phyloP scores from a whole-genome alignment of 768 basidiomycete species.

The Tulasnella sp. region DNA sequence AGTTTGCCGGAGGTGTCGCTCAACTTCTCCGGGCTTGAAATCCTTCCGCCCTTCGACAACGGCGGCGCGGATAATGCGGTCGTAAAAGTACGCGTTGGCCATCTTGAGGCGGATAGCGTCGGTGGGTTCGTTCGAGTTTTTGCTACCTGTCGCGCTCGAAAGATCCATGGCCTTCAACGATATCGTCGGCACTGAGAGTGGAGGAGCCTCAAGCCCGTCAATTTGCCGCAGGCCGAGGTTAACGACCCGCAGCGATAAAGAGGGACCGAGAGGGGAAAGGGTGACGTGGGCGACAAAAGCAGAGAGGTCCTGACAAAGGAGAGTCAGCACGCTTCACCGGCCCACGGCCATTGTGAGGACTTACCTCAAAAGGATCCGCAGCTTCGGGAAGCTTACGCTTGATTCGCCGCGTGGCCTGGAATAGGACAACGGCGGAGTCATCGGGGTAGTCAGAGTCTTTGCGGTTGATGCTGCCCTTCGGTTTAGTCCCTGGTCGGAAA shows the following conservation, averaged over 20 bases:
- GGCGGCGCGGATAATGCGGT: too few relatives aligned
- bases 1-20: too few relatives aligned
- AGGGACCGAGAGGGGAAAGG: neutral
- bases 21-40: neutral
- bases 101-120: too few relatives aligned
- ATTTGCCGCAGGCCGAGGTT: neutral
- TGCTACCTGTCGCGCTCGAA: too few relatives aligned
- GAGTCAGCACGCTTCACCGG: neutral
- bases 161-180: neutral
- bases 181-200: neutral
- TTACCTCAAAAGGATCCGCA: too few relatives aligned
- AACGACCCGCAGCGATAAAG: neutral
- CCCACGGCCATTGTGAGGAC: too few relatives aligned
- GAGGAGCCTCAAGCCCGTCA: neutral
- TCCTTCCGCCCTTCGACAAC: neutral
- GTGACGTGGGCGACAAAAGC: neutral
- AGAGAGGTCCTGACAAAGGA: neutral
- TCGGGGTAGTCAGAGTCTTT: neutral
- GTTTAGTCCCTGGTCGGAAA: neutral
- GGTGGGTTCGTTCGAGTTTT: neutral
- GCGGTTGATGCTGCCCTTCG: neutral
- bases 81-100: too few relatives aligned
- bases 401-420: neutral
- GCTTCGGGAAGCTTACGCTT: neutral
- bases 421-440: neutral